Evolutionary conservation across 2,329 filamentous ascomycete species (phyloP).

Genomic region (Tolypocladium capitatum): DNA sequence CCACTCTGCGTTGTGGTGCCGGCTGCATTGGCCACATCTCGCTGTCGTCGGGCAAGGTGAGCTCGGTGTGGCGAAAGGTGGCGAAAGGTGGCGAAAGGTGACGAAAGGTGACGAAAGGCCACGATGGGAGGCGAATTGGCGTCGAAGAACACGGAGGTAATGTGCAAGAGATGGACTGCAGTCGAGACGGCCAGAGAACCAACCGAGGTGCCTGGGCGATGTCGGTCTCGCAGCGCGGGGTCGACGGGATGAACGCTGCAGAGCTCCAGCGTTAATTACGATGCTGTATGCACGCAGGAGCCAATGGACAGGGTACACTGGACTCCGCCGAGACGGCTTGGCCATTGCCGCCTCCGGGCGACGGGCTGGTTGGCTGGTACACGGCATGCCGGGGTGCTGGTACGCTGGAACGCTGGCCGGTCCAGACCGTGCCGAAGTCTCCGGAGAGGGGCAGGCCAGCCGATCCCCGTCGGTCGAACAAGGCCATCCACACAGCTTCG

Average conservation of each 20-base stretch:
- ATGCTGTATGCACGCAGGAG: not conserved
- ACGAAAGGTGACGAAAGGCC: not conserved
- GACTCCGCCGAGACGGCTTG: not conserved
- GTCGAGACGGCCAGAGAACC: not conserved
- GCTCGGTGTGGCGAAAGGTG: not conserved
- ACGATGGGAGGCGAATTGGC: not conserved
- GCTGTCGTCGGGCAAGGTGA: constrained; percentile 4
- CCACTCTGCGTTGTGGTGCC: too few species aligned
- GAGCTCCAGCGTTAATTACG: not conserved
- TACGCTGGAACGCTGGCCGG: too few species aligned
- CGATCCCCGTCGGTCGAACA: not conserved
- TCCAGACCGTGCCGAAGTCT: constrained; percentile 8
- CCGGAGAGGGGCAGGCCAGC: constrained; percentile 6
- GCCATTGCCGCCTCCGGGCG: too few species aligned
- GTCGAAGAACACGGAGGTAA: not conserved
- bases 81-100: not conserved
- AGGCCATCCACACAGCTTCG: constrained; percentile 1
- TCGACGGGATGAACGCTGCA: not conserved
- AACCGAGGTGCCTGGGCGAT: not conserved
- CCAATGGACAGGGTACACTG: not conserved
- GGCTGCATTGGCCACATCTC: constrained; percentile 3
- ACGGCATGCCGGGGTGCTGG: too few species aligned
- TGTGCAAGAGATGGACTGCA: not conserved
- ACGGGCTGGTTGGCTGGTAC: too few species aligned
- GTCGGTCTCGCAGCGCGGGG: not conserved